Evolutionary conservation across 169 alveolate genomes (phyloP).

Genomic region (Plasmodium relictum): DNA sequence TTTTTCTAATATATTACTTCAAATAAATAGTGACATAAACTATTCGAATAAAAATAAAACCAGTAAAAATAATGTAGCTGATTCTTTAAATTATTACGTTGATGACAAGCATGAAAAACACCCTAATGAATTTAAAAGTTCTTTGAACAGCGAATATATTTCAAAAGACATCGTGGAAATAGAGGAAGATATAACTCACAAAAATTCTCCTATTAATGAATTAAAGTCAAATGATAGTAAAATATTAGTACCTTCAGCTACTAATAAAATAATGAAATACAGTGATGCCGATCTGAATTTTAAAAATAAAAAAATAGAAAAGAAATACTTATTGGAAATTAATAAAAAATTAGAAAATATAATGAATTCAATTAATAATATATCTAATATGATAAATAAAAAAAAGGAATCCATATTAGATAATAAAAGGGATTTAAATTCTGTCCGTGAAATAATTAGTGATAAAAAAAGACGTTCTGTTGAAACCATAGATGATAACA

Average conservation of each 20-base stretch:
- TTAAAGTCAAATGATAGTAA: not conserved
- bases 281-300: not conserved
- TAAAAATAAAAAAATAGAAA: conserved; percentile 1
- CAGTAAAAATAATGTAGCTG: conserved; percentile 17
- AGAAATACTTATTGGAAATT: conserved; percentile 17
- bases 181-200: not conserved
- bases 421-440: no score
- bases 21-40: conserved; percentile 48
- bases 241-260: not conserved
- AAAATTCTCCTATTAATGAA: not conserved
- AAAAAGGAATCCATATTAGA: no score
- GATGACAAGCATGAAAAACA: conserved; percentile 23
- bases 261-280: no score
- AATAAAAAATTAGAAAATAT: conserved; percentile 54
- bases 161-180: not conserved
- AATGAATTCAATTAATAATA: conserved; percentile 64
- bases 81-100: conserved; percentile 49
- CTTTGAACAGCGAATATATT: not conserved
- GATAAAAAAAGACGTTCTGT: conserved; percentile 3
- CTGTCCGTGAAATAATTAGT: not conserved
- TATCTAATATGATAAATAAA: conserved; percentile 22
- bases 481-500: conserved; percentile 2
- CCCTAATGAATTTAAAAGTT: not conserved
- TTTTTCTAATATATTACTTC: conserved; percentile 50
- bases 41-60: conserved; percentile 10